These are phyloP conservation scores for Basidioascus undulatus DNA, from an alignment of 768 basidiomycete species.

Conservation along the genomic window DNA sequence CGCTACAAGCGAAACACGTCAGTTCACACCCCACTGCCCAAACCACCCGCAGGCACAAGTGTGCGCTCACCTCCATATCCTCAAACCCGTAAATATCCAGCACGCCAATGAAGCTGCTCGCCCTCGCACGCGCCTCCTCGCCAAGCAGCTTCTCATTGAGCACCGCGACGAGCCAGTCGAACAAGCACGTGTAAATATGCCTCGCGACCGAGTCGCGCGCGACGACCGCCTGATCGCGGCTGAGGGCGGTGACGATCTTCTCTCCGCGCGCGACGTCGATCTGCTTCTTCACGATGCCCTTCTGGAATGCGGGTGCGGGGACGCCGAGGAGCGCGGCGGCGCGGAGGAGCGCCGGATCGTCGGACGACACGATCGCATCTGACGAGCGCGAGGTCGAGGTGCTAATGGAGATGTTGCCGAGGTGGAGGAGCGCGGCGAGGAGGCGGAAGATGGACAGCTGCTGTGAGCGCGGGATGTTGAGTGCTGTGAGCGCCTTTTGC, in stretches of 20 bases:
- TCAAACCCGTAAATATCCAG: slow-evolving; percentile 98
- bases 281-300: slow-evolving; percentile 97
- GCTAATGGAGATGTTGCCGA: slow-evolving; percentile 81
- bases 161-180: slow-evolving; percentile 97
- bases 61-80: slow-evolving; percentile 48
- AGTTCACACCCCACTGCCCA: neutral
- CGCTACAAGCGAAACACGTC: neutral
- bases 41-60: too few relatives aligned
- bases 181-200: slow-evolving; percentile 92
- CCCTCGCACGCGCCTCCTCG: slow-evolving; percentile 50
- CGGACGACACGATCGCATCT: slow-evolving; percentile 67
- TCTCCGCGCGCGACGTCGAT: slow-evolving; percentile 79
- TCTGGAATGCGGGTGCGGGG: slow-evolving; percentile 78
- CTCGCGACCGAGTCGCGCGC: slow-evolving; percentile 82
- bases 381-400: slow-evolving; percentile 46
- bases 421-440: slow-evolving; percentile 77
- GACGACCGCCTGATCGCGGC: slow-evolving; percentile 67
- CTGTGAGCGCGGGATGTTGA: slow-evolving; percentile 63
- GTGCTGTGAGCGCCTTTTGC: slow-evolving; percentile 83
- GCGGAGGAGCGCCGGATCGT: slow-evolving; percentile 50
- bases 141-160: slow-evolving; percentile 90
- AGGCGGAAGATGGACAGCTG: slow-evolving; percentile 83
- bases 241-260: slow-evolving; percentile 66
- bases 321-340: slow-evolving; percentile 80
- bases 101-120: slow-evolving; percentile 73